A percentile compares a stretch with the other conserved stretches of the same genome.
These are phyloP conservation scores for Colletotrichum acutatum DNA, from an alignment of 2,329 filamentous ascomycete species.

Conservation along the genomic window DNA sequence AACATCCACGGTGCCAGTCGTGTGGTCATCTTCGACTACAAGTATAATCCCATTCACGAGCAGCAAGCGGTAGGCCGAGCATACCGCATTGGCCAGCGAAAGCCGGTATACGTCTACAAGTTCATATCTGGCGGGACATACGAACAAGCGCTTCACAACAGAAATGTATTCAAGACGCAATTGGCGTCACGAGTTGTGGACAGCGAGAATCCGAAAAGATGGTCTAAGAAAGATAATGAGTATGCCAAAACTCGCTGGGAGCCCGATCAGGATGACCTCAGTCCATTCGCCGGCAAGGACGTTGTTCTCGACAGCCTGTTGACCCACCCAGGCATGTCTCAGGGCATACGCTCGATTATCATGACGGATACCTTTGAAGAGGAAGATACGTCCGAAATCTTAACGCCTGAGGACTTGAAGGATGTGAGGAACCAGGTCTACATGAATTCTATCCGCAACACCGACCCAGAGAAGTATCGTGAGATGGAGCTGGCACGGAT, in stretches of 20 bases:
- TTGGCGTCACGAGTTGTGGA: slow-evolving; percentile 85
- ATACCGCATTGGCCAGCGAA: slow-evolving; percentile 86
- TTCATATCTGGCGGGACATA: slow-evolving; percentile 83
- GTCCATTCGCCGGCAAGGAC: slow-evolving; percentile 70
- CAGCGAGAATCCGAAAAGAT: slow-evolving; percentile 79
- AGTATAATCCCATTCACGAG: slow-evolving; percentile 83
- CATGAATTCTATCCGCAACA: slow-evolving; percentile 46
- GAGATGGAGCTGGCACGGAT: slow-evolving; percentile 36
- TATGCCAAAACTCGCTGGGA: slow-evolving; percentile 61
- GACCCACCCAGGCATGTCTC: slow-evolving; percentile 44
- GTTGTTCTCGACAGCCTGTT: slow-evolving; percentile 64
- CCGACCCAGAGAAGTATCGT: slow-evolving; percentile 46
- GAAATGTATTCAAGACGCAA: slow-evolving; percentile 84
- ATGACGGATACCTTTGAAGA: slow-evolving; percentile 79
- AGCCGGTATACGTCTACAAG: slow-evolving; percentile 86
- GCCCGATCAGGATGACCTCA: slow-evolving; percentile 62
- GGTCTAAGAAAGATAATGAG: slow-evolving; percentile 57
- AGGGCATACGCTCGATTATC: slow-evolving; percentile 65
- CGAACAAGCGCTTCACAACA: slow-evolving; percentile 79
- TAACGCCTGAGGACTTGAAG: slow-evolving; percentile 70
- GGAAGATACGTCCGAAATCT: slow-evolving; percentile 68
- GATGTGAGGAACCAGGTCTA: slow-evolving; percentile 59
- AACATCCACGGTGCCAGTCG: slow-evolving; percentile 88
- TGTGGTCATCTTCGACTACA: slow-evolving; percentile 86
- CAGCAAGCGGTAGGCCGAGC: slow-evolving; percentile 88